Evolutionary conservation across 2,329 filamentous ascomycete genomes (phyloP).

Genomic region (Apiospora hydei): DNA sequence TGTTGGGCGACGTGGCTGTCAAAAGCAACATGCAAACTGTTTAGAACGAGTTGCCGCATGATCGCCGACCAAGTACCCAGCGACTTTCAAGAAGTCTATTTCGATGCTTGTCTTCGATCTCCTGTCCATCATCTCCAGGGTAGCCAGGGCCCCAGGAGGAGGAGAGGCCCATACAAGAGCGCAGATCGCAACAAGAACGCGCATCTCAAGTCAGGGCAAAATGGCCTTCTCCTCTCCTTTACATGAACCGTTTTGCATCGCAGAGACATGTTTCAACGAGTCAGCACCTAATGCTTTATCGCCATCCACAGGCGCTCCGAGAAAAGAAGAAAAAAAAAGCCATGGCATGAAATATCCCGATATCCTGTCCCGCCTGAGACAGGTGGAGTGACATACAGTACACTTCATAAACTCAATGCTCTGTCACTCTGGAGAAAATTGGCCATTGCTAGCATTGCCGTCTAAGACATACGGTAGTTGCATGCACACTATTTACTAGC

Average conservation of each 20-base stretch:
- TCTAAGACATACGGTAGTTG: slow-evolving; percentile 5
- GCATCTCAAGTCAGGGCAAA: not conserved
- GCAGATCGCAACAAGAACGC: slow-evolving; percentile 3
- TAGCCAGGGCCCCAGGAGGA: not conserved
- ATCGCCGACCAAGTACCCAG: not conserved
- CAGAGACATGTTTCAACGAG: slow-evolving; percentile 1
- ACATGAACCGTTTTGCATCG: slow-evolving; percentile 7
- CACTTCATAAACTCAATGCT: not conserved
- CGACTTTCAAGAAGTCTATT: not conserved
- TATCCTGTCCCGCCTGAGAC: not conserved
- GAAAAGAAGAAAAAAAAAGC: not conserved
- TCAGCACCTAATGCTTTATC: not conserved
- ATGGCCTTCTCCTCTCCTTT: not conserved
- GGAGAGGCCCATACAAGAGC: not conserved
- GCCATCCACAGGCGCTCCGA: not conserved
- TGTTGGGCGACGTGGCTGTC: slow-evolving; percentile 5
- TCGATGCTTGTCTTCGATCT: not conserved
- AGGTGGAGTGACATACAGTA: not conserved
- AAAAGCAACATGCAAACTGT: not conserved
- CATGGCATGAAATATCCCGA: not conserved
- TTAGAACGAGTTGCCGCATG: not conserved
- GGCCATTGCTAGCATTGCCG: not conserved
- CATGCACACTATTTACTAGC: not conserved
- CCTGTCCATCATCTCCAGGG: not conserved
- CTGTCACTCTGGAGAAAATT: not conserved